Base-by-base conservation (phyloP, 108 stramenopile species). In the Cyclotella kingstonii region DNA sequence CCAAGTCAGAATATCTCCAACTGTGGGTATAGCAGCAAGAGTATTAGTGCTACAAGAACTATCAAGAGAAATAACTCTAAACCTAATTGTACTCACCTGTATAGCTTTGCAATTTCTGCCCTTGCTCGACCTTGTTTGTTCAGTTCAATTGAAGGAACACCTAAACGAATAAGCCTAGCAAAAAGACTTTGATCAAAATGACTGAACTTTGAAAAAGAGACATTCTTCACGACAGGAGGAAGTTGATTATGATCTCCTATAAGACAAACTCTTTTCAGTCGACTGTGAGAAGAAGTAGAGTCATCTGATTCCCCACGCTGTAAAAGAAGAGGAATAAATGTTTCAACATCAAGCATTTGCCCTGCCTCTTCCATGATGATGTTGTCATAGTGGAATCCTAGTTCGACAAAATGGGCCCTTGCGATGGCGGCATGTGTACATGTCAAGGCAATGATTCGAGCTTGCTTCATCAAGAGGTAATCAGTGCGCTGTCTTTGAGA, bases 381-480 rank as follows among this genome's bases (percentile, higher is more conserved):
- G 57, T 85, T 95, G 80, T 99, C 98, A 60, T 97, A 99, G 55
- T 96, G 89, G 78, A 98, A 99, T 5, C 90, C 94, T 41, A 98
- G 53, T 44, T 94, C 76, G 22, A 97, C 77, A 43, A 99, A 77
- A 39, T 86, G 91, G n/a, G 83, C 67, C 23, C 98, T 69, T 2
- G 85, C 93, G 59, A 98, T 90, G 0, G 97, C 97, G n/a, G 98
- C 98, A 74, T 99, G 98, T 31, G 97, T 99, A 57, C 96, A 97
- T 8, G 98, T 99, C 96, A 98, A 96, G 35, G 97, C 97, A 17
- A 98, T 95, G 45, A 99, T 86, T 31, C 89, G 57, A 2, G 98
- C 98, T 63, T 98, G 96, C 57, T 97, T 97, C 18, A 89, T 92
- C 7, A 98, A 76, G 12, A 99, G 71, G 68, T 95, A 98, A 66